Evolutionary conservation across 2,329 filamentous ascomycete genomes (phyloP), one percentile per base, ranked within the genome.

Genomic region (Aspergillus latus): DNA sequence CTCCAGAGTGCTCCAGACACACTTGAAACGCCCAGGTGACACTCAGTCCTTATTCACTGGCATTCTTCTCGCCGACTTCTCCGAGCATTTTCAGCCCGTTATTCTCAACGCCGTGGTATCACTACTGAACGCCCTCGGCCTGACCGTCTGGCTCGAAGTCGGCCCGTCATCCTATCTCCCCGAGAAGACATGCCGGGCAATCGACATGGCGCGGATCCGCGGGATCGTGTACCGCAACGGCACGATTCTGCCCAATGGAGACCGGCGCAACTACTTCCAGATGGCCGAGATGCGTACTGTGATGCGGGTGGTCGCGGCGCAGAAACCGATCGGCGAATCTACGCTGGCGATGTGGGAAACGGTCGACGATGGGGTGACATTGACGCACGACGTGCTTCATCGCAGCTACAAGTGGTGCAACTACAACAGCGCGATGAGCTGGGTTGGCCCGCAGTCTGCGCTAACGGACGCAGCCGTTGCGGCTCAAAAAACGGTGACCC

Each of bases 381-480:
- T 71, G 10, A 56, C 63, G 3, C 68, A 74, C 56, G 66, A 72
- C 5, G 68, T 75, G 5, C 55, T 71, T 8, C 68, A 70, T 56
- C 64, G 74, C 40, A 72, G 65, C 43, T 73, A 66, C 54, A 65
- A 68, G 39, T 76, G 74, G 74, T 72, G 68, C 51, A 66, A 66
- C 5, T 76, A 72, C 56, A 71, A 74, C 59, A 74, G 67, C 51
- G 68, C 67, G 4, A 54, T 75, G 8, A 66, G 62, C 36, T 76
- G 71, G 71, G 72, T 74, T 42, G 72, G 68, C 5, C 60, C 67
- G 0, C 49, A 62, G 16, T 42, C 59, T 34, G 68, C 72, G 1
- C 47, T 75, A 36, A 62, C 55, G 3, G 67, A 75, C 57, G 66
- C 67, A 1, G 45, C 59, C 2, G 30, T 59, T 4, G 63, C 67